phyloP scores from a whole-genome alignment of 345 rosid genomes.

The Boechera stricta region DNA sequence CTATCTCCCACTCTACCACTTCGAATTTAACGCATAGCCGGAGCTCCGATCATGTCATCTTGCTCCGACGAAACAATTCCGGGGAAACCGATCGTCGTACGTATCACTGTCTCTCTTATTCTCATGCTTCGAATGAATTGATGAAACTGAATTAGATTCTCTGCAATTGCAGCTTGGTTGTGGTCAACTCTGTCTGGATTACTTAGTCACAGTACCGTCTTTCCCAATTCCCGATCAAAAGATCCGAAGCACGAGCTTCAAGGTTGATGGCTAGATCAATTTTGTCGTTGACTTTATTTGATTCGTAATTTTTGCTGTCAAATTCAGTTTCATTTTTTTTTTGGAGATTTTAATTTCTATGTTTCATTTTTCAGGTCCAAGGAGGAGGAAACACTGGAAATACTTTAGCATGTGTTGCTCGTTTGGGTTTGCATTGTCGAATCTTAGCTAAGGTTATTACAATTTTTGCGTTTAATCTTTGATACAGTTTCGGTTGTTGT shows the following conservation, averaged over 20 bases:
- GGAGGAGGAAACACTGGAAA: slow-evolving; percentile 84
- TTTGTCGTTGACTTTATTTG: slow-evolving; percentile 27
- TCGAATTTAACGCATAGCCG: neutral
- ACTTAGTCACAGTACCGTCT: slow-evolving; percentile 76
- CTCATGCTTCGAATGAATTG: neutral
- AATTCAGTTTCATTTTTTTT: too few relatives aligned
- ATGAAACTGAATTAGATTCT: slow-evolving; percentile 15
- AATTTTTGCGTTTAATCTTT: neutral
- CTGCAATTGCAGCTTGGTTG: slow-evolving; percentile 63
- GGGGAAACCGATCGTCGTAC: slow-evolving; percentile 38
- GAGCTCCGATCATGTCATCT: slow-evolving; percentile 57
- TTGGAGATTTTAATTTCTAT: neutral
- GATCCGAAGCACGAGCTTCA: slow-evolving; percentile 70
- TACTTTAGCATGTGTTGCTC: slow-evolving; percentile 63
- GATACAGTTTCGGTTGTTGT: neutral
- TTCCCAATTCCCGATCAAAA: slow-evolving; percentile 86
- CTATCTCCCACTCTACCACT: neutral
- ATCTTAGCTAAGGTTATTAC: slow-evolving; percentile 61
- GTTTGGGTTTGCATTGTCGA: slow-evolving; percentile 62
- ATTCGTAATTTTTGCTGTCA: neutral
- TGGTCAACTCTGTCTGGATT: slow-evolving; percentile 67
- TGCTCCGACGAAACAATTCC: slow-evolving; percentile 26
- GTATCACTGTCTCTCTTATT: slow-evolving; percentile 30
- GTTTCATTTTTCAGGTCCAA: slow-evolving; percentile 52
- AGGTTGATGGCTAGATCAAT: slow-evolving; percentile 41